phyloP scores from a whole-genome alignment of 352 stramenopile genomes.

The Phytopythium aichiense region DNA sequence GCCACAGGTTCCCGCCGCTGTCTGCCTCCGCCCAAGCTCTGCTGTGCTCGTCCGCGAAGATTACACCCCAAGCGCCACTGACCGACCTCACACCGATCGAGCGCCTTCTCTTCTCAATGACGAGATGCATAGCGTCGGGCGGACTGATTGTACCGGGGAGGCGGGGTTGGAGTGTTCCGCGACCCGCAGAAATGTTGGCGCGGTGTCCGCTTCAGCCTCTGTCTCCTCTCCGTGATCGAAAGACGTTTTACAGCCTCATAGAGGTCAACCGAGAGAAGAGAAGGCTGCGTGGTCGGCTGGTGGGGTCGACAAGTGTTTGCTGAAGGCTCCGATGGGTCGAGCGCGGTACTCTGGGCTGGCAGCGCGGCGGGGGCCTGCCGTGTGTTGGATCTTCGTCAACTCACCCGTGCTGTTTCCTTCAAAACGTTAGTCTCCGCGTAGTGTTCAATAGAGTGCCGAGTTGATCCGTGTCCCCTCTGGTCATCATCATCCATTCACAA shows the following conservation, averaged over 20 bases:
- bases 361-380: not conserved
- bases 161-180: slow-evolving; percentile 17
- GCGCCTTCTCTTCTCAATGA: slow-evolving; percentile 64
- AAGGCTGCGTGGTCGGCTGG: slow-evolving; percentile 2
- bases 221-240: slow-evolving; percentile 59
- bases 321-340: not conserved
- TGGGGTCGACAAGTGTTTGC: not conserved
- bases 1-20: not conserved
- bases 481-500: too few relatives aligned
- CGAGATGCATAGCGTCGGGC: slow-evolving; percentile 83
- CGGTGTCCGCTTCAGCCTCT: slow-evolving; percentile 12
- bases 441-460: not conserved
- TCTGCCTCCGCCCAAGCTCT: not conserved
- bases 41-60: not conserved
- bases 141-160: slow-evolving; percentile 73
- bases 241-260: slow-evolving; percentile 62
- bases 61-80: not conserved
- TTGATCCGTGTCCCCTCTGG: not conserved
- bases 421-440: not conserved
- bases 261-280: slow-evolving; percentile 64
- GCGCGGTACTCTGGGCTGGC: not conserved
- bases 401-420: not conserved
- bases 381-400: not conserved
- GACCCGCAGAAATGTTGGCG: slow-evolving; percentile 77
- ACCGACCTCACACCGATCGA: not conserved